A percentile compares a stretch with the other conserved stretches of the same genome.
These are phyloP conservation scores for Yamadazyma paraphyllophila DNA, from an alignment of 805 yeast genomes.

Conservation along the genomic window DNA sequence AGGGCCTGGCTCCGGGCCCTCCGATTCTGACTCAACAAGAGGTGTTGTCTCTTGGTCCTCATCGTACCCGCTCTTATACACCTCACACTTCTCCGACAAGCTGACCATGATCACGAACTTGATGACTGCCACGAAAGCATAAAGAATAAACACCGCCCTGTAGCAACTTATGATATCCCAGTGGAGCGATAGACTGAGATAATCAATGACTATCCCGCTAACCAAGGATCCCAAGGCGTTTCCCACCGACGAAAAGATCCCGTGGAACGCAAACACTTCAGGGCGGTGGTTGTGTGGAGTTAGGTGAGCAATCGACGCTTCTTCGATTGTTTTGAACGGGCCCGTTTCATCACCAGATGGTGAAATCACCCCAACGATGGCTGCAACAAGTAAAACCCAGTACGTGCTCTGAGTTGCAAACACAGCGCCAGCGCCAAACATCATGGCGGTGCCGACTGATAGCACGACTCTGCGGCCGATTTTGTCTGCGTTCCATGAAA, in stretches of 20 bases:
- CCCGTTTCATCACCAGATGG: slow-evolving; percentile 92
- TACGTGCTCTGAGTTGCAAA: slow-evolving; percentile 60
- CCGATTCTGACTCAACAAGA: slow-evolving; percentile 4
- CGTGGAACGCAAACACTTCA: slow-evolving; percentile 72
- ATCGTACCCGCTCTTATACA: slow-evolving; percentile 13
- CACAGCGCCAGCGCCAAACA: slow-evolving; percentile 63
- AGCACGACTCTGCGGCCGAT: slow-evolving; percentile 69
- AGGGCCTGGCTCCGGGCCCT: slow-evolving; percentile 7
- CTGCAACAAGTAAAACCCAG: slow-evolving; percentile 59
- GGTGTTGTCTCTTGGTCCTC: slow-evolving; percentile 4
- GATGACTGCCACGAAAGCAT: slow-evolving; percentile 51
- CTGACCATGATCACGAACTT: slow-evolving; percentile 52
- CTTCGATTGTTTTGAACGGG: slow-evolving; percentile 85
- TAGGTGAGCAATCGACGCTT: slow-evolving; percentile 75
- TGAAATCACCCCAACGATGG: slow-evolving; percentile 80
- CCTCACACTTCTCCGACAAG: slow-evolving; percentile 55
- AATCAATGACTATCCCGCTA: slow-evolving; percentile 60
- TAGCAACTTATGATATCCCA: slow-evolving; percentile 46
- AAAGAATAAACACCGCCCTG: slow-evolving; percentile 53
- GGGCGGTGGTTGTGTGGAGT: slow-evolving; percentile 65
- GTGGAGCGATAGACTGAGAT: slow-evolving; percentile 28
- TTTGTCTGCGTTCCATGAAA: slow-evolving; percentile 75
- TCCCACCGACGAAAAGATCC: slow-evolving; percentile 67
- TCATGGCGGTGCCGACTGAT: slow-evolving; percentile 60
- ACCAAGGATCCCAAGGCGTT: slow-evolving; percentile 68